Evolutionary conservation across 345 rosid species (phyloP), one percentile per base, ranked within the genome.

Genomic region (Rhodomyrtus tomentosa): DNA sequence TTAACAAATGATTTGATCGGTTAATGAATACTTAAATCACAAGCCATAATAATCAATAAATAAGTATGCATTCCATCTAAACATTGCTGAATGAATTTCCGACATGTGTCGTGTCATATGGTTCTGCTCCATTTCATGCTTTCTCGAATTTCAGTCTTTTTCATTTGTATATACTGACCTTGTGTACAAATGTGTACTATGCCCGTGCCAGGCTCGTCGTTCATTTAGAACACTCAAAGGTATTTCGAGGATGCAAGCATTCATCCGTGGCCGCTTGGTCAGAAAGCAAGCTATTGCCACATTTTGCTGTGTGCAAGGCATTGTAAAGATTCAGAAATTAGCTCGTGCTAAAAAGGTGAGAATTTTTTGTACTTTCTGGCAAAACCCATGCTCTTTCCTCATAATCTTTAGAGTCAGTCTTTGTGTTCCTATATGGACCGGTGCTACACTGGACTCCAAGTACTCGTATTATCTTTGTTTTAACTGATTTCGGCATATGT

Each of bases 231-330:
- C 85, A 29, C 93, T 93, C 62, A 91, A 93, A 89, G 89, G 94
- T 83, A 89, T 92, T 76, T 87, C 91, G 84, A 93, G 90, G 89
- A 84, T 96, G 85, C 99, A 96, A 88, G 95, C 96, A 76, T 85
- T 95, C 80, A 86, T 93, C 52, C 96, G 95, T 85, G 99, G 99
- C 73, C 95, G 87, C 90, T 86, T 96, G 84, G 97, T 94, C 76
- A 91, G 99, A 89, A 92, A 94, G 87, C 96, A 96, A 90, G 99
- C 98, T 81, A 88, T 91, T 91, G 94, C 96, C 81, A 96, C 96
- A 18, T 89, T 94, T 84, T 87, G 72, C 2, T 93, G 95, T 89
- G 87, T 93, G 55, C 88, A 88, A 88, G 93, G 92, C 55, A 88
- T 93, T 88, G 90, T 96, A 53, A 93, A 90, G 90, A 55, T 96